These are phyloP conservation scores for Colletotrichum eremochloae DNA, from an alignment of 2,329 filamentous ascomycete species.

Conservation along the genomic window DNA sequence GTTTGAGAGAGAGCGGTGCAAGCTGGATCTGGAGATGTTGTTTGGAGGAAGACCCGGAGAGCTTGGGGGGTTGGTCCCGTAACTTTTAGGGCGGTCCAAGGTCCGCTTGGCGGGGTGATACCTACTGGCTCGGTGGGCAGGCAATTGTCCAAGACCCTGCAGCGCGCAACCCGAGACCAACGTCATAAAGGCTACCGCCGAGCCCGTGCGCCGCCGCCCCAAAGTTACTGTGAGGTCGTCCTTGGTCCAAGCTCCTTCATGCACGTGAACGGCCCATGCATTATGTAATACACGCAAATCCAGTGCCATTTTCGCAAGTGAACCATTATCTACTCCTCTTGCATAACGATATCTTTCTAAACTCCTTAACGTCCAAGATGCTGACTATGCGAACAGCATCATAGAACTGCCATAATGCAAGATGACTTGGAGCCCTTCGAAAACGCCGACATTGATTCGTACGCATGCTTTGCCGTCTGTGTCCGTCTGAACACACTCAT, in stretches of 20 bases:
- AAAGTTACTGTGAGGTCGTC: background rate
- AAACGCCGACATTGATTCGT: background rate
- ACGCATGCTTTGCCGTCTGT: background rate
- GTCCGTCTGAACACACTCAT: background rate
- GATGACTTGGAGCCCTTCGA: no score
- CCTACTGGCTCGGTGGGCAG: slow-evolving; percentile 16
- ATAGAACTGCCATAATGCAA: no score
- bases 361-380: background rate
- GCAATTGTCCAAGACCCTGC: slow-evolving; percentile 35
- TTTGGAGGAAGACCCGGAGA: slow-evolving; percentile 23
- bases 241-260: slow-evolving; percentile 10
- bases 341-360: background rate
- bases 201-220: slow-evolving; percentile 14
- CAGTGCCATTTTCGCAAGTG: background rate
- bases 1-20: slow-evolving; percentile 38
- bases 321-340: background rate
- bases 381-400: no score
- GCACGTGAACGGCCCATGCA: background rate
- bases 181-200: slow-evolving; percentile 33
- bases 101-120: slow-evolving; percentile 37
- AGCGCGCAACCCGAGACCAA: slow-evolving; percentile 3
- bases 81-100: slow-evolving; percentile 32
- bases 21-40: slow-evolving; percentile 41
- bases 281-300: background rate
- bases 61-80: slow-evolving; percentile 12